These are phyloP conservation scores for Geranium rotundifolium DNA, from an alignment of 345 rosid genomes.

Conservation along the genomic window DNA sequence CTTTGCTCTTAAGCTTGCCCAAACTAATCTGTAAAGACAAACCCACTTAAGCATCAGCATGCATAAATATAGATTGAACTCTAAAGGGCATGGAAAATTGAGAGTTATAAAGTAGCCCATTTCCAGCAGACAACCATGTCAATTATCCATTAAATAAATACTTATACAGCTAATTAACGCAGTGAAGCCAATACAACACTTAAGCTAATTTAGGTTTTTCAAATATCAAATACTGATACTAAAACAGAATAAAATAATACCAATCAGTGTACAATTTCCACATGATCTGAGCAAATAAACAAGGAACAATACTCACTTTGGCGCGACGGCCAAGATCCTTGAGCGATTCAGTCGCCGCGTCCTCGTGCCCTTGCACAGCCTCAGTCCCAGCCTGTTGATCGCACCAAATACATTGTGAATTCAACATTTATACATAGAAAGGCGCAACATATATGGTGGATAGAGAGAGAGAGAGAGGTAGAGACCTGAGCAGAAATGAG, in stretches of 20 bases:
- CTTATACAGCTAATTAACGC: background rate
- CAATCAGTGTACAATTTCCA: background rate
- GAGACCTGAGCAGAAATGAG: slow-evolving; percentile 38
- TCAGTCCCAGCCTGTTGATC: slow-evolving; percentile 36
- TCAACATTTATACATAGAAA: background rate
- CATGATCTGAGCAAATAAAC: background rate
- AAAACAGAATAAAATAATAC: background rate
- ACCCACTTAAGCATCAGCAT: background rate
- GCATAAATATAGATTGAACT: no score
- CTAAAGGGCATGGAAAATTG: background rate
- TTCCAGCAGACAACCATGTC: background rate
- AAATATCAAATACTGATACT: background rate
- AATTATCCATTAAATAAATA: no score
- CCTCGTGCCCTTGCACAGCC: slow-evolving; percentile 35
- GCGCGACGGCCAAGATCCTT: slow-evolving; percentile 91
- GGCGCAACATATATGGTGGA: background rate
- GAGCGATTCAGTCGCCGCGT: slow-evolving; percentile 14
- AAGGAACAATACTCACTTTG: slow-evolving; percentile 34
- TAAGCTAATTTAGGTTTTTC: background rate
- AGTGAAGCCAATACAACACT: background rate
- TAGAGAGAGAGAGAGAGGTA: background rate
- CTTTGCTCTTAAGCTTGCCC: slow-evolving; percentile 24
- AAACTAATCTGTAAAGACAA: slow-evolving; percentile 34
- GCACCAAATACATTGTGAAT: background rate
- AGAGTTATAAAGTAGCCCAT: background rate